Conservation (phyloP, 106 monocot species). For the Phalaenopsis aphrodite region DNA sequence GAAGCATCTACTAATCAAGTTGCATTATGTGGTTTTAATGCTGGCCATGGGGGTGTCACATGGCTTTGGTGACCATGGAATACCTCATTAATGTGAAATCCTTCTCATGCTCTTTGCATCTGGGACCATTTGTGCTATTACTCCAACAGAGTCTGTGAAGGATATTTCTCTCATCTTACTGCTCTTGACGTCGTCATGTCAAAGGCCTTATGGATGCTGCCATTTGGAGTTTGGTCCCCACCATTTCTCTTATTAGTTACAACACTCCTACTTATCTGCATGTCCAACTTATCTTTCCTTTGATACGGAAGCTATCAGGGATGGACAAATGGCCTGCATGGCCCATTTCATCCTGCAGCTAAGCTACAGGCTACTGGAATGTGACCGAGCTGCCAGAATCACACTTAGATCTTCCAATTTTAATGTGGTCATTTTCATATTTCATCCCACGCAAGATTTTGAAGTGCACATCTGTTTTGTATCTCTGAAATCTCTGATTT, state of each 20-base stretch:
- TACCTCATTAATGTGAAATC: background rate
- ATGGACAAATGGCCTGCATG: constrained; percentile 4
- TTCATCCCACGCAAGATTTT: background rate
- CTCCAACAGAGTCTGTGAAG: background rate
- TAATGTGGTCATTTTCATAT: constrained; percentile 7
- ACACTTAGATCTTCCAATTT: constrained; percentile 5
- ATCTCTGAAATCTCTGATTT: background rate
- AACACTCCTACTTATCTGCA: background rate
- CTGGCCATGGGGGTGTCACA: background rate
- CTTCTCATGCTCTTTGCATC: background rate
- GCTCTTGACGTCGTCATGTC: background rate
- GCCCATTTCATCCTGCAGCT: constrained; percentile 6
- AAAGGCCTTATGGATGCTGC: constrained; percentile 1
- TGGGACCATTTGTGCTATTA: constrained; percentile 5
- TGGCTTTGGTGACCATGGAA: constrained; percentile 1
- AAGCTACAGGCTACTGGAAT: constrained; percentile 7
- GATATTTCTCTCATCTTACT: background rate
- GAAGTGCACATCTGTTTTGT: background rate
- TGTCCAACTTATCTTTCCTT: background rate
- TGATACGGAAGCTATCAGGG: background rate
- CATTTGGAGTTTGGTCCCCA: background rate
- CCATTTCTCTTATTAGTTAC: background rate
- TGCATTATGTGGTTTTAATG: constrained; percentile 8
- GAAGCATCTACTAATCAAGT: background rate
- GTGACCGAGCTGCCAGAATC: background rate